These are phyloP conservation scores for Cryptococcus maquisensis DNA, from an alignment of 1,284 basidiomycete genomes.

Conservation along the genomic window DNA sequence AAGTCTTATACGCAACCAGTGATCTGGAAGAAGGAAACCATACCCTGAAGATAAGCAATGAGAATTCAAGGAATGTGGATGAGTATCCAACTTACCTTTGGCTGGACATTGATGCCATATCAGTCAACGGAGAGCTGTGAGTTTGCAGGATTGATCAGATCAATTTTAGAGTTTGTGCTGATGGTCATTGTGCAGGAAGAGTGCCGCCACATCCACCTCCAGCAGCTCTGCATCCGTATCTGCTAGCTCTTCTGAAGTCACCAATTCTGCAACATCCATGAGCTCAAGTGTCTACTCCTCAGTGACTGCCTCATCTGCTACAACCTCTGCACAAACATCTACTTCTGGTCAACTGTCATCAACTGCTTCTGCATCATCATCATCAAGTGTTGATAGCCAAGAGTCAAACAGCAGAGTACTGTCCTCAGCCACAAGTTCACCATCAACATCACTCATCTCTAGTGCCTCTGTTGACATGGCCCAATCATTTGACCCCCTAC, in stretches of 20 bases:
- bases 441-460: not conserved
- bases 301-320: slow-evolving; percentile 1
- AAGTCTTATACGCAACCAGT: slow-evolving; percentile 26
- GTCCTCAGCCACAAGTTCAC: not conserved
- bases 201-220: not conserved
- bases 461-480: not conserved
- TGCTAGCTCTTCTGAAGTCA: slow-evolving; percentile 5
- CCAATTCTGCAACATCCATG: slow-evolving; percentile 1
- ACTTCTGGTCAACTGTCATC: not conserved
- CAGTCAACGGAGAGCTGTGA: slow-evolving; percentile 26
- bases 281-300: not conserved
- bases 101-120: slow-evolving; percentile 30
- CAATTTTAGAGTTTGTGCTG: not conserved
- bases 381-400: not conserved
- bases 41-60: slow-evolving; percentile 28
- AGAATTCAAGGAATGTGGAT: slow-evolving; percentile 23
- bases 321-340: not conserved
- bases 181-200: not conserved
- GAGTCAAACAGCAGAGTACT: not conserved
- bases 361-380: not conserved
- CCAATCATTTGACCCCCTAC: not conserved
- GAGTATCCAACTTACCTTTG: slow-evolving; percentile 25
- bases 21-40: slow-evolving; percentile 28
- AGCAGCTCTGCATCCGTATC: slow-evolving; percentile 2
- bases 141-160: not conserved